Percentiles rank a stretch among this genome's conserved stretches.
Conservation (phyloP, 1,139 yeast genomes). For the Candida albicans region DNA sequence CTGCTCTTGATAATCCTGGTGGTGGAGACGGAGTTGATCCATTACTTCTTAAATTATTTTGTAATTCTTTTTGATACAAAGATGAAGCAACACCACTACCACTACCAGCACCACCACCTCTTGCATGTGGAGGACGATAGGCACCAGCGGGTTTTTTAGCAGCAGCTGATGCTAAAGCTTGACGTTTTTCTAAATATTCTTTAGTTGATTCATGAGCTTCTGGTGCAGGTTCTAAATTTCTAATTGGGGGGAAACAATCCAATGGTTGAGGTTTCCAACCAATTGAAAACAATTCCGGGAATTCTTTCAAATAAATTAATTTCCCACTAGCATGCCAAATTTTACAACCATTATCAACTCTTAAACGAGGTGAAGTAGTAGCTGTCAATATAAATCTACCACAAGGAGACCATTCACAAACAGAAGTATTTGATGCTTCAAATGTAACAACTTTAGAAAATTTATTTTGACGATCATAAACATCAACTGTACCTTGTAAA, state of each 20-base stretch:
- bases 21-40: conserved; percentile 23
- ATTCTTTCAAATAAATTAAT: conserved; percentile 74
- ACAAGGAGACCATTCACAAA: conserved; percentile 98
- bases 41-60: conserved; percentile 22
- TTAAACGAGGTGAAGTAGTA: conserved; percentile 92
- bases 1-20: conserved; percentile 19
- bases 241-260: conserved; percentile 58
- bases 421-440: conserved; percentile 92
- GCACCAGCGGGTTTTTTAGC: conserved; percentile 73
- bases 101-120: conserved; percentile 32
- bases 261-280: conserved; percentile 85
- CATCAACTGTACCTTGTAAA: conserved; percentile 94
- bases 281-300: conserved; percentile 74
- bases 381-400: conserved; percentile 93
- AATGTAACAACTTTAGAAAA: conserved; percentile 77
- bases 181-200: conserved; percentile 51
- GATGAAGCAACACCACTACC: conserved; percentile 44
- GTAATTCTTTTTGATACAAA: conserved; percentile 58
- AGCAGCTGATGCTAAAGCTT: conserved; percentile 37
- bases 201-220: conserved; percentile 67
- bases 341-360: conserved; percentile 94
- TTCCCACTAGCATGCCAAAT: conserved; percentile 92
- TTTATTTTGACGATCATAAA: conserved; percentile 88
- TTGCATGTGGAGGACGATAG: conserved; percentile 94
- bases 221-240: conserved; percentile 55